phyloP scores from a whole-genome alignment of 164 flowering plant genomes.

The Kalanchoe fedtschenkoi region DNA sequence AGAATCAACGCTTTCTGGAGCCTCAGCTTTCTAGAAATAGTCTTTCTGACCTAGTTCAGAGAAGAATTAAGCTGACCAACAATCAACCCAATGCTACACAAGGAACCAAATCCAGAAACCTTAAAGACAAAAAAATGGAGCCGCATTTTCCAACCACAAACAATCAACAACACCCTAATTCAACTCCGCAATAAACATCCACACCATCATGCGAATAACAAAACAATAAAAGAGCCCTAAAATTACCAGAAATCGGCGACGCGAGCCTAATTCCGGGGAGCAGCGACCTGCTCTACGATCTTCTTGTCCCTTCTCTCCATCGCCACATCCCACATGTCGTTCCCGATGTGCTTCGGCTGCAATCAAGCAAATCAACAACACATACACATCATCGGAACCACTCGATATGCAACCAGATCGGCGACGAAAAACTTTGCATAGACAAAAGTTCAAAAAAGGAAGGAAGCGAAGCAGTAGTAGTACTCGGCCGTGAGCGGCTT shows the following conservation, averaged over 20 bases:
- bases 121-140: neutral
- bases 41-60: no score
- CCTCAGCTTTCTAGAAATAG: no score
- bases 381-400: neutral
- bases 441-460: neutral
- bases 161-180: no score
- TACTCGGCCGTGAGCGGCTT: constrained; percentile 81
- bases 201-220: no score
- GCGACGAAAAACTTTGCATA: no score
- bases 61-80: no score
- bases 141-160: neutral
- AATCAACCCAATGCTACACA: neutral
- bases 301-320: constrained; percentile 96
- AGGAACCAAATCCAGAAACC: neutral
- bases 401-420: neutral
- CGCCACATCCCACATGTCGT: constrained; percentile 86
- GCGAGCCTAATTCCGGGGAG: constrained; percentile 9
- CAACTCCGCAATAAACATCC: no score
- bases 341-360: constrained; percentile 73
- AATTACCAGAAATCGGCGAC: neutral
- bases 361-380: neutral
- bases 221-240: neutral
- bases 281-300: constrained; percentile 34
- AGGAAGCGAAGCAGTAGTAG: constrained; percentile 11
- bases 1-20: no score